Base-by-base conservation (phyloP, 495 filamentous ascomycete genomes). In the Acidiella bohemica region DNA sequence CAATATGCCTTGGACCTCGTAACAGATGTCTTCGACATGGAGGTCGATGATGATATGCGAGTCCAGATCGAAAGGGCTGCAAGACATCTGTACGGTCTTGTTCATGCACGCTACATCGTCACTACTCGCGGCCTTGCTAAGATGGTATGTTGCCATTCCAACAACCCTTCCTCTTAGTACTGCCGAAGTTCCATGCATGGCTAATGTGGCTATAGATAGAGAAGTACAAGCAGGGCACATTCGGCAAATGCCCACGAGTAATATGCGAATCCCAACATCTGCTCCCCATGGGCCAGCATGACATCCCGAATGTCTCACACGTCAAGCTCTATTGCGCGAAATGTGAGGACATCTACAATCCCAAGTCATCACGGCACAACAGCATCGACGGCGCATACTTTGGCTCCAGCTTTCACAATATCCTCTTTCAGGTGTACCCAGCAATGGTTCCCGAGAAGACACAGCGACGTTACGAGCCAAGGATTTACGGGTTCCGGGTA, bases 1-100 rank as follows among this genome's bases (percentile, higher is more conserved):
- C 88, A 99, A 59, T 92, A 96, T 72, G 92, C 90, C 9, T 73
- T 99, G 20, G 90, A 99, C 56, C 73, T 99, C n/a, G 82, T 99
- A 35, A 99, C 92, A n/a, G 90, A 99, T 55, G 88, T 96, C 31
- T 99, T 99, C 59, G 90, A 99, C 53, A 79, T 96, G 53, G 90
- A 99, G 61, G 94, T 90, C 59, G 87, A 96, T 55, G 92, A 96
- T 59, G 90, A 96, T 36, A 86, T 95, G 70, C 75, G 90, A 28
- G 90, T 95, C 65, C 84, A 85, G 52, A 96, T 99, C 36, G 90
- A 99, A 61, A 96, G 95, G 63, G 93, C 85, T 19, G 90, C 90
- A 5, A 73, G 92, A 47, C 92, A 96, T 53, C 71, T 99, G 3
- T 99, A 99, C 57, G 92, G 90, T 31, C 67, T 99, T 2, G 87